phyloP scores from a whole-genome alignment of 257 asterid species.

The Capsicum pubescens region DNA sequence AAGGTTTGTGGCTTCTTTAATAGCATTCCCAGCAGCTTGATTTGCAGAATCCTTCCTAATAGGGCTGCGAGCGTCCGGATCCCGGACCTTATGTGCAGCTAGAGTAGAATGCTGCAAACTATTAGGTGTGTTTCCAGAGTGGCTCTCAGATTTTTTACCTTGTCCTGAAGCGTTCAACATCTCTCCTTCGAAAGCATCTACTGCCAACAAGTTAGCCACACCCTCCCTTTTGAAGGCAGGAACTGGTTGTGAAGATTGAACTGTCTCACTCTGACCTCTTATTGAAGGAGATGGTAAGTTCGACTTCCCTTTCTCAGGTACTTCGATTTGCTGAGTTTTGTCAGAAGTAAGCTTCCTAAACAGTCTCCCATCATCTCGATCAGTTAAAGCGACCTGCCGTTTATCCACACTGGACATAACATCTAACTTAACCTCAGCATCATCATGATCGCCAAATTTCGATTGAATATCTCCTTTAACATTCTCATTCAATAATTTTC shows the following conservation, averaged over 20 bases:
- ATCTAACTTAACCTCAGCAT: slow-evolving; percentile 40
- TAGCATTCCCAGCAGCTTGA: slow-evolving; percentile 79
- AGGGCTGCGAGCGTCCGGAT: slow-evolving; percentile 78
- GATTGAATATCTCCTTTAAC: slow-evolving; percentile 52
- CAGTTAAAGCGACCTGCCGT: slow-evolving; percentile 51
- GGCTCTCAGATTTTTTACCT: slow-evolving; percentile 65
- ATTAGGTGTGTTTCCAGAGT: slow-evolving; percentile 50
- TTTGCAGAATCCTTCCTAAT: slow-evolving; percentile 78
- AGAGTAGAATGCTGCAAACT: slow-evolving; percentile 62
- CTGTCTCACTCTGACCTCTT: slow-evolving; percentile 62
- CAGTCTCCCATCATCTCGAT: slow-evolving; percentile 54
- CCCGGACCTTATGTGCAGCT: slow-evolving; percentile 60
- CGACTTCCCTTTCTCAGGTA: slow-evolving; percentile 58
- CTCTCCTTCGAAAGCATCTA: slow-evolving; percentile 53
- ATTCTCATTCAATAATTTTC: slow-evolving; percentile 54
- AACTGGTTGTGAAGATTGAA: slow-evolving; percentile 43
- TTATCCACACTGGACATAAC: slow-evolving; percentile 48
- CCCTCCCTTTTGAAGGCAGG: slow-evolving; percentile 68
- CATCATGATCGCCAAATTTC: slow-evolving; percentile 41
- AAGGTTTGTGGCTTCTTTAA: slow-evolving; percentile 95
- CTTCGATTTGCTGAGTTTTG: slow-evolving; percentile 49
- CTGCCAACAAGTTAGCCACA: slow-evolving; percentile 44
- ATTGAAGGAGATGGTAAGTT: slow-evolving; percentile 78
- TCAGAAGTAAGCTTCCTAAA: slow-evolving; percentile 52
- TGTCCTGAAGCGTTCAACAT: slow-evolving; percentile 52